Evolutionary conservation across 176 grass and related monocot species (phyloP), one percentile per base, ranked within the genome.

Genomic region (Zea mays): DNA sequence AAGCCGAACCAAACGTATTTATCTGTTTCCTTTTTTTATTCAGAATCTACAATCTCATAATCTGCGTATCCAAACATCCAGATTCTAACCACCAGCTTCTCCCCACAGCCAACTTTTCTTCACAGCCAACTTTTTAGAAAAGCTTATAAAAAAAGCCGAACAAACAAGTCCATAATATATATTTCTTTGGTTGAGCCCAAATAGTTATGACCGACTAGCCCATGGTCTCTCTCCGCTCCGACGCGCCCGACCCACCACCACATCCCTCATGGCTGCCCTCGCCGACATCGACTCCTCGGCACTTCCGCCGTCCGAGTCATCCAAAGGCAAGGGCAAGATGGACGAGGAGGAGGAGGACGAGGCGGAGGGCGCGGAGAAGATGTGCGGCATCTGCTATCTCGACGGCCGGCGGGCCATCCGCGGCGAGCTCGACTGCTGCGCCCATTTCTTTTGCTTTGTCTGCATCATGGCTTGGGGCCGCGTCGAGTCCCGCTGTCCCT

Each of bases 401-500:
- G 89, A 62, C 41, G 40, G 59, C 54, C 47, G 60, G 11, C 65
- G 12, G 48, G 81, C 80, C 77, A 84, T 97, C 67, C 80, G 64
- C 35, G 95, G 91, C 73, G 75, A 74, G 76, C 86, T 92, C 41
- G 95, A 97, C 80, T 77, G 89, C 83, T 97, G 91, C 70, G 69
- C 69, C 14, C 95, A 98, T 83, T 79, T 67, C 75, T 98, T 97
- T 74, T 97, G 95, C 82, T 97, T 94, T 82, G 80, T 97, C 68
- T 97, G 89, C 85, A 89, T 97, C 72, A 90, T 94, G 95, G 95
- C 90, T 64, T 94, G 95, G 95, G 89, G 73, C 15, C 93, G 93
- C 79, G 79, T 97, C 65, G 91, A 97, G 76, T 86, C 95, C 10
- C 87, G 91, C 47, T 98, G 95, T 83, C 91, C 95, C 61, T 86